Evolutionary conservation across 1,139 yeast genomes (phyloP).

Genomic region (Hemisphaericaspora xylanilytica): DNA sequence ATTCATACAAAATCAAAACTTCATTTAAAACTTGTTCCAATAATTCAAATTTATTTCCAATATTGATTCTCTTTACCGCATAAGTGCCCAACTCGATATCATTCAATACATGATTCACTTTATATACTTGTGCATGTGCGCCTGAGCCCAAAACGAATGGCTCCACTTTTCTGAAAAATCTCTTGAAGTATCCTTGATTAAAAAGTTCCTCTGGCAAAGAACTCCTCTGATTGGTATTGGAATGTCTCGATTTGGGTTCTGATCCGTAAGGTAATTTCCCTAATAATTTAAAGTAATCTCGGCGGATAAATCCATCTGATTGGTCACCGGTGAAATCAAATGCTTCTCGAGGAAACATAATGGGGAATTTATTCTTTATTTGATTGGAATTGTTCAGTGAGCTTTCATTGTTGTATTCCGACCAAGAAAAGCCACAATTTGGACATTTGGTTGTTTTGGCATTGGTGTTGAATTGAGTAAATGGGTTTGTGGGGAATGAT

Average conservation of each 20-base stretch:
- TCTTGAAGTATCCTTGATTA: conserved; percentile 70
- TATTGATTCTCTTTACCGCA: conserved; percentile 81
- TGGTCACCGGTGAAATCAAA: conserved; percentile 7
- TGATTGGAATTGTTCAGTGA: conserved; percentile 5
- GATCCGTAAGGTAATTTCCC: conserved; percentile 27
- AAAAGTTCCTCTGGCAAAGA: conserved; percentile 44
- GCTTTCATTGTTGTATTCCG: conserved; percentile 11
- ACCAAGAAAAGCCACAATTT: conserved; percentile 41
- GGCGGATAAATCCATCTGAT: conserved; percentile 31
- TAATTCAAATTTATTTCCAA: conserved; percentile 71
- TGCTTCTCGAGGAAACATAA: conserved; percentile 3
- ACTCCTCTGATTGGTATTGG: background rate
- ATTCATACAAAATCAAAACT: conserved; percentile 60
- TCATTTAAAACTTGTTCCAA: conserved; percentile 71
- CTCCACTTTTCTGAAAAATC: conserved; percentile 56
- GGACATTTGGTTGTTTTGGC: conserved; percentile 29
- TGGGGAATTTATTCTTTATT: conserved; percentile 1
- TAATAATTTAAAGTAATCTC: conserved; percentile 40
- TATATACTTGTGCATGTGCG: conserved; percentile 77
- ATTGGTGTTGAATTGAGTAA: conserved; percentile 4
- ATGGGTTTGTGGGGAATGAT: conserved; percentile 5
- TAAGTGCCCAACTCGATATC: conserved; percentile 71
- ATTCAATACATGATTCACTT: conserved; percentile 77
- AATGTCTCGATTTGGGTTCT: conserved; percentile 1
- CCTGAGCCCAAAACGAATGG: conserved; percentile 65